Conservation (phyloP, 2,329 filamentous ascomycete genomes). For the Lachnellula occidentalis region DNA sequence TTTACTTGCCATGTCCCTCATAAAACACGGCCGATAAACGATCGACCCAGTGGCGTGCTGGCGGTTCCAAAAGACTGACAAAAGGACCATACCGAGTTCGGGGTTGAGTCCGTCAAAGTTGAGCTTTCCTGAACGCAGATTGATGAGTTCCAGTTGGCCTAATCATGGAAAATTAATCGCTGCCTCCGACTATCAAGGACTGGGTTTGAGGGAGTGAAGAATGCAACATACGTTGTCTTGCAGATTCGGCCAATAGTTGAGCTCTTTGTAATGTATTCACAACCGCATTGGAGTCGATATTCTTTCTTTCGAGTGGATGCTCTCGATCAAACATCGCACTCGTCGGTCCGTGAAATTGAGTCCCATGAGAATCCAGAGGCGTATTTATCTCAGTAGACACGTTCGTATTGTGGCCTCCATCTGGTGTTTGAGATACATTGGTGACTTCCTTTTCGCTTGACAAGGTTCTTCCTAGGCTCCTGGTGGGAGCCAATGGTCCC, state of each 20-base stretch:
- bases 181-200: too few relatives aligned
- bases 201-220: too few relatives aligned
- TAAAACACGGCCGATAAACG: conserved; percentile 48
- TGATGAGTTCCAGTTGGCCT: conserved; percentile 43
- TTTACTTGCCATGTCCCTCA: conserved; percentile 35
- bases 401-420: background rate
- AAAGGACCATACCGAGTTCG: conserved; percentile 45
- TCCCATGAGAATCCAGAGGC: background rate
- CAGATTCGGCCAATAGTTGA: conserved; percentile 42
- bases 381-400: background rate
- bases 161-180: background rate
- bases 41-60: conserved; percentile 45
- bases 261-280: conserved; percentile 35
- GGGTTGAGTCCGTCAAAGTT: conserved; percentile 52
- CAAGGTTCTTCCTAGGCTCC: too few relatives aligned
- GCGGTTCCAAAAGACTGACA: conserved; percentile 48
- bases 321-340: conserved; percentile 10
- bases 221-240: conserved; percentile 34
- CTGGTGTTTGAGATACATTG: background rate
- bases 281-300: background rate
- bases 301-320: background rate
- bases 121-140: conserved; percentile 40
- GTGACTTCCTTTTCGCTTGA: background rate
- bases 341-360: conserved; percentile 10
- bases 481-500: too few relatives aligned